Evolutionary conservation across 352 stramenopile genomes (phyloP), one percentile per base, ranked within the genome.

Genomic region (Ophiocytium majus): DNA sequence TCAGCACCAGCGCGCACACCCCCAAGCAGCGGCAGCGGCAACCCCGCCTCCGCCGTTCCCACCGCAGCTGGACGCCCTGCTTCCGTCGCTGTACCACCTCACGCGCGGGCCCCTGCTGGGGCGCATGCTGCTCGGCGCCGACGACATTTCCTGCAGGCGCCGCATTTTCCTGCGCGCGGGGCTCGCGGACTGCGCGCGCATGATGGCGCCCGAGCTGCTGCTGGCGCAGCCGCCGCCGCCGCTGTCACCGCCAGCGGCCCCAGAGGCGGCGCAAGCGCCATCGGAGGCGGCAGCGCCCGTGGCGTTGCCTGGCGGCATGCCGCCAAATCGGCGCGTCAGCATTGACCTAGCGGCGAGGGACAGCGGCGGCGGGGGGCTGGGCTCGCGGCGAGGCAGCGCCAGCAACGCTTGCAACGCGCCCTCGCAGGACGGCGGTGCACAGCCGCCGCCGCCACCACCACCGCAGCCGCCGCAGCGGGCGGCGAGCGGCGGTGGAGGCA

Each of bases 61-160:
- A 10, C 35, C 23, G 35, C 50, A 83, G 75, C 36, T 88, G 75
- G 79, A 50, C 23, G 49, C 33, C 28, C 82, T 88, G 57, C 81
- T 79, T 0, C 75, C 32, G 50, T 76, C 75, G 57, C 84, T 88
- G 74, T 88, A 86, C 49, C 84, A 86, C 32, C 80, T 88, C 1
- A 57, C 57, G 71, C 84, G 85, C 64, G 85, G 85, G n/a, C 71
- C 85, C 19, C 81, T 88, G 43, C 50, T 88, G 81, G 85, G 85
- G 23, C 80, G 76, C 9, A 57, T 88, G 80, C 80, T 83, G 28
- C 81, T 84, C 63, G 86, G 83, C 63, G 71, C 76, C 33, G 85
- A 88, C 50, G 85, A 88, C 10, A 66, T 57, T 9, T 50, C 83
- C 34, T 88, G 82, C 63, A 50, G 82, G 50, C 71, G 85, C 35